Base-by-base conservation (phyloP, 305 asterid species). In the Fraxinus xanthoxyloides region DNA sequence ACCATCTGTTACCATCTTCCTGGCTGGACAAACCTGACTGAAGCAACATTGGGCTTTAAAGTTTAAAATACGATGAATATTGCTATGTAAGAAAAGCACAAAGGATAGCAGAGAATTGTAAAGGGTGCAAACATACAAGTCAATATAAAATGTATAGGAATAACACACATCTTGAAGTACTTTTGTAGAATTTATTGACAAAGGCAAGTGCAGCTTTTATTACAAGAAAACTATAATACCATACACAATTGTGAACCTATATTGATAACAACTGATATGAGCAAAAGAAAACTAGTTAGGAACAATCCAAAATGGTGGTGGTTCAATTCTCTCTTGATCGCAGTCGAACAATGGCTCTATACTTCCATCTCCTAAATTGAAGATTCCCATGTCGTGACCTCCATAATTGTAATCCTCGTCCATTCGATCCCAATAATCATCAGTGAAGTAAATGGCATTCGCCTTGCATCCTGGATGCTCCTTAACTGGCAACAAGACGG, bases 371-470 rank as follows among this genome's bases (percentile, higher is more conserved):
- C 23, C 75, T 72, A 89, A 8, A 7, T 10, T 35, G 61, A 59
- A 88, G 12, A 87, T 28, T 2, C 91, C 90, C 56, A 80, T 51
- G 40, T 90, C 89, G 72, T 88, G 90, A 13, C 89, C 90, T 80
- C 89, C 90, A 38, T 83, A 88, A 1, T 7, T 2, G 34, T 79
- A 82, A 77, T 86, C 87, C 19, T 84, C 89, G 0, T 88, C 67
- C 15, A 82, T 36, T 7, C 84, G 40, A 5, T 82, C 88, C 88
- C 88, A 84, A 2, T 79, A 85, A 82, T 88, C 87, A 63, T 88
- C 87, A 0, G 88, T 88, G n/a, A 88, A 90, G 56, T 85, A 87
- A 21, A 88, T 84, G 0, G 86, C 35, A 13, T 81, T 85, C 54
- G 7, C 69, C 19, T 79, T 77, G 63, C 82, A 32, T 12, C 48